Evolutionary conservation across 495 filamentous ascomycete species (phyloP).

Genomic region (Daldinia caldariorum): DNA sequence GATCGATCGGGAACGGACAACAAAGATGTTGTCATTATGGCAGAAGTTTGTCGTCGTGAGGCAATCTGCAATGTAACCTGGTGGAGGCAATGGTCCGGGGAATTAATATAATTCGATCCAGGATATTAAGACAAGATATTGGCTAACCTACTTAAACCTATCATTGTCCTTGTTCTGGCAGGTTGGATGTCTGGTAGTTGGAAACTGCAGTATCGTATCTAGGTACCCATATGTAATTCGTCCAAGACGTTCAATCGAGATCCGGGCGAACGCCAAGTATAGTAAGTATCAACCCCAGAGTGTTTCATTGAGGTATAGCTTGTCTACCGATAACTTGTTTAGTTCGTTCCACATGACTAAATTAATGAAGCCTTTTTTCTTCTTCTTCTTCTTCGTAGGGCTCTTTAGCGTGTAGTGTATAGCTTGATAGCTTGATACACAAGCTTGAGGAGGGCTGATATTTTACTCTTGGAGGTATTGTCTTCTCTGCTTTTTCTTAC

Average conservation of each 20-base stretch:
- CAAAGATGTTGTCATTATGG: conserved; percentile 30
- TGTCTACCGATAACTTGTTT: conserved; percentile 34
- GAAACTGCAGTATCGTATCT: neutral
- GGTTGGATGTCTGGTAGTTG: neutral
- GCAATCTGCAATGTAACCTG: conserved; percentile 41
- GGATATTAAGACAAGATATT: conserved; percentile 15
- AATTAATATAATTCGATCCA: conserved; percentile 12
- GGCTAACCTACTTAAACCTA: conserved; percentile 7
- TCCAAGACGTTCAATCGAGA: conserved; percentile 30
- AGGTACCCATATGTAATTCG: too few relatives aligned
- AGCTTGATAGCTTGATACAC: conserved; percentile 13
- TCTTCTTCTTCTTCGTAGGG: neutral
- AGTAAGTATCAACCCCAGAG: conserved; percentile 24
- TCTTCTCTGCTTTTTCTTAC: conserved; percentile 29
- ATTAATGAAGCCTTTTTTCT: conserved; percentile 3
- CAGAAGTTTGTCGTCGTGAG: conserved; percentile 40
- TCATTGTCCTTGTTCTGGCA: conserved; percentile 1
- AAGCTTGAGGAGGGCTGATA: neutral
- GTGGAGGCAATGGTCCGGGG: conserved; percentile 27
- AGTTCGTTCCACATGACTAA: conserved; percentile 20
- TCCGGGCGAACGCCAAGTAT: conserved; percentile 14
- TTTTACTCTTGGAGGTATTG: conserved; percentile 4
- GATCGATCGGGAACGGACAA: conserved; percentile 26
- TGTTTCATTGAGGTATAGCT: conserved; percentile 11
- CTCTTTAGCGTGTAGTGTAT: neutral